Conservation (phyloP, 179 eudicot genomes). For the Sideroxylon spinosum region DNA sequence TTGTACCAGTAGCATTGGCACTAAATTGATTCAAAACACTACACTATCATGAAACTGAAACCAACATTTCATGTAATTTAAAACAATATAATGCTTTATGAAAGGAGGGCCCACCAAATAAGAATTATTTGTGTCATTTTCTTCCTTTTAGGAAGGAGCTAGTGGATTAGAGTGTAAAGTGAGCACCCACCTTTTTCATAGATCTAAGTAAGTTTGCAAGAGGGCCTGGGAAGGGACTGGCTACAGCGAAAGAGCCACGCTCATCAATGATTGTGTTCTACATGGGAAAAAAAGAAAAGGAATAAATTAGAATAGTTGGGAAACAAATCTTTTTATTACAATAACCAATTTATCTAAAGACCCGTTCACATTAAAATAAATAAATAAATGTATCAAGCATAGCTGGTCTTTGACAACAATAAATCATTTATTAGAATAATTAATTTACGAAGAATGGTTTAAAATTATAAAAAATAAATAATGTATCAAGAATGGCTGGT, state of each 20-base stretch:
- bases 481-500: neutral
- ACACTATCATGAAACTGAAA: neutral
- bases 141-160: neutral
- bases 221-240: constrained; percentile 74
- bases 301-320: neutral
- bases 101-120: neutral
- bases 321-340: neutral
- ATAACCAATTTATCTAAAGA: neutral
- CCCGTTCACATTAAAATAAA: too few relatives aligned
- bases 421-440: too few relatives aligned
- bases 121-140: neutral
- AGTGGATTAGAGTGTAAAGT: neutral
- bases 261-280: constrained; percentile 80
- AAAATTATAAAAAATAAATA: neutral
- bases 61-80: neutral
- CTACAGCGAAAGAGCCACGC: constrained; percentile 84
- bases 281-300: constrained; percentile 18
- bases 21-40: neutral
- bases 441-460: neutral
- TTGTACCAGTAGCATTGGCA: neutral
- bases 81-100: neutral
- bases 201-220: constrained; percentile 59
- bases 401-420: too few relatives aligned
- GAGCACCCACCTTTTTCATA: constrained; percentile 56
- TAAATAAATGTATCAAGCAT: too few relatives aligned